Conservation (phyloP, 2,329 filamentous ascomycete species). For the Pseudogymnoascus sp. region DNA sequence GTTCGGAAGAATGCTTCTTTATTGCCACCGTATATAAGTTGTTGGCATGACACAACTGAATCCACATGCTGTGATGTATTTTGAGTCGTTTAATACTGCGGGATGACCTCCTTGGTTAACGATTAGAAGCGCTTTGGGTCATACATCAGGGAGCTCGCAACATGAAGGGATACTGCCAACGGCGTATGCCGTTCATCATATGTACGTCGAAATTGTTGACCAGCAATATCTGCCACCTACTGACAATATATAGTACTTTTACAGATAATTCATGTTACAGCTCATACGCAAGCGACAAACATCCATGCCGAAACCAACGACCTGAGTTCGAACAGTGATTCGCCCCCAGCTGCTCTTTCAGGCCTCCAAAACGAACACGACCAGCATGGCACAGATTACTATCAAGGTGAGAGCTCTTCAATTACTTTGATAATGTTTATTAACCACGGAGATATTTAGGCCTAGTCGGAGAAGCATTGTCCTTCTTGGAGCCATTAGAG, state of each 20-base stretch:
- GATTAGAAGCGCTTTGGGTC: not conserved
- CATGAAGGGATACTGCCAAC: slow-evolving; percentile 26
- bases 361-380: slow-evolving; percentile 22
- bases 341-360: slow-evolving; percentile 15
- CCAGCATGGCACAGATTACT: slow-evolving; percentile 16
- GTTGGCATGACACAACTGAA: slow-evolving; percentile 3
- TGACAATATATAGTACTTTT: slow-evolving; percentile 15
- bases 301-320: not conserved
- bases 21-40: not conserved
- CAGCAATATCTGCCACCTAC: not conserved
- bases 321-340: not conserved
- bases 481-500: slow-evolving; percentile 28
- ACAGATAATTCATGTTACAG: slow-evolving; percentile 20
- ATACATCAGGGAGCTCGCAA: slow-evolving; percentile 15
- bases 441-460: slow-evolving; percentile 16
- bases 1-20: not conserved
- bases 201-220: slow-evolving; percentile 20
- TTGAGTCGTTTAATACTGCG: not conserved
- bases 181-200: slow-evolving; percentile 27
- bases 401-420: not conserved
- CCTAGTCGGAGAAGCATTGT: slow-evolving; percentile 30
- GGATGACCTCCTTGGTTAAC: slow-evolving; percentile 4
- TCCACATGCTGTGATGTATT: slow-evolving; percentile 2
- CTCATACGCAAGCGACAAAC: slow-evolving; percentile 14
- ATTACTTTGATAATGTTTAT: not conserved